Conservation (phyloP, 1,284 basidiomycete species). For the Cutaneotrichosporon sp. region DNA sequence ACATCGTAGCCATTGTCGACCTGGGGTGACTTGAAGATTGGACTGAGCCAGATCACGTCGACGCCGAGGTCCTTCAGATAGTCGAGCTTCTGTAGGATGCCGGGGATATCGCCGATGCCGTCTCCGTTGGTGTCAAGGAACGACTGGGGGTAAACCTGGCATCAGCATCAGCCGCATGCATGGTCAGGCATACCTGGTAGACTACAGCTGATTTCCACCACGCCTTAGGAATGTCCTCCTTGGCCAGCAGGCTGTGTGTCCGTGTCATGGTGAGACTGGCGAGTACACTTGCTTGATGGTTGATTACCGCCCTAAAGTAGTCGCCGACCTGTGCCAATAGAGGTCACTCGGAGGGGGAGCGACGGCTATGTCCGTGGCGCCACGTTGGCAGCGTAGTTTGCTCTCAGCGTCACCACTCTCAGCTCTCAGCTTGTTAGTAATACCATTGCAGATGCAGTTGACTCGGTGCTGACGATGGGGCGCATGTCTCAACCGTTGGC, state of each 20-base stretch:
- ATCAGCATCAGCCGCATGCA: too few species aligned
- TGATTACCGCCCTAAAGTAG: too few species aligned
- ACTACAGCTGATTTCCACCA: conserved; percentile 66
- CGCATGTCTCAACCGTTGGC: too few species aligned
- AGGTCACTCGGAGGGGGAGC: too few species aligned
- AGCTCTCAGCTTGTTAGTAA: too few species aligned
- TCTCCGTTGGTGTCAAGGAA: conserved; percentile 29
- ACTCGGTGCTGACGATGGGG: not conserved
- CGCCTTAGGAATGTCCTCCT: not conserved
- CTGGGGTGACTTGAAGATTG: conserved; percentile 38
- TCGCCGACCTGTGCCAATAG: too few species aligned
- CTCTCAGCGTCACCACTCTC: too few species aligned
- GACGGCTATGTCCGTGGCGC: too few species aligned
- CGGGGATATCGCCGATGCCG: conserved; percentile 50
- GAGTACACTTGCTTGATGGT: too few species aligned
- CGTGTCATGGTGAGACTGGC: not conserved
- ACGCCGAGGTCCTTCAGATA: conserved; percentile 52
- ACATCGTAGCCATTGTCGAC: conserved; percentile 45
- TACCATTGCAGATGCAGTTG: too few species aligned
- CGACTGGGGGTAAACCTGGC: conserved; percentile 8
- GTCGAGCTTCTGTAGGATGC: conserved; percentile 49
- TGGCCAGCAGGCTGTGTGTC: not conserved
- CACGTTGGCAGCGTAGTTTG: too few species aligned
- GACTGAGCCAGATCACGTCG: conserved; percentile 49
- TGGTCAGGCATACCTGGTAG: conserved; percentile 56